Base-by-base conservation (phyloP, 352 stramenopile genomes). In the Phytophthora multivora region DNA sequence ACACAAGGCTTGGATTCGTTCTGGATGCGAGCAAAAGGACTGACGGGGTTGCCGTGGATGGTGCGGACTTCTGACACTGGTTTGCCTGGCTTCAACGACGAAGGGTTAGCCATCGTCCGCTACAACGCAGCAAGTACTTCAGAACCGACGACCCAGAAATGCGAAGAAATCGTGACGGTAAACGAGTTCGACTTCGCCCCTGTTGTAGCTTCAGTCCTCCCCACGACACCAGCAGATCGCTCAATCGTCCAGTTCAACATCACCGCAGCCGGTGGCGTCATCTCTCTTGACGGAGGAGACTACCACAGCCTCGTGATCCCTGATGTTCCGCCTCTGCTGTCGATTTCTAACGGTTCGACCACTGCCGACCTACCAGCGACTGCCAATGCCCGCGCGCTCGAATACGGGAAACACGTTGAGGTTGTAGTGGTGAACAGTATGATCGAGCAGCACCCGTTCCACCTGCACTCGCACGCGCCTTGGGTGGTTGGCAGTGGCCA, bases 381-480 rank as follows among this genome's bases (percentile, higher is more conserved):
- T 5, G 45, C 62, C 42, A 77, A 51, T 54, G 42, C 49, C 0
- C 49, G 36, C 3, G 13, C 41, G 11, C 50, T 73, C 11, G 23
- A 12, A n/a, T 60, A 62, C 13, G 26, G 38, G 5, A 31, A 65
- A 26, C 66, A 69, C 31, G 60, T 75, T 0, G 57, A 74, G 25
- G 48, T 77, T 9, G 62, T 79, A 5, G 43, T 52, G 0, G 68
- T 52, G 47, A 71, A 21, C 53, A 66, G 47, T 53, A 61, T 75
- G 70, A 51, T 57, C 35, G 57, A 67, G 18, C 46, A 76, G 35
- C 71, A 79, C 28, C 71, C 71, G 38, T 77, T 77, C 59, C 65
- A 78, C 35, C 41, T 69, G 47, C 65, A 75, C 39, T 61, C 25
- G 2, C 65, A 72, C 39, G 53, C 60, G 15, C 62, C 62, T 0